Conservation (phyloP, 2,329 filamentous ascomycete species). For the Furcasterigmium furcatum region DNA sequence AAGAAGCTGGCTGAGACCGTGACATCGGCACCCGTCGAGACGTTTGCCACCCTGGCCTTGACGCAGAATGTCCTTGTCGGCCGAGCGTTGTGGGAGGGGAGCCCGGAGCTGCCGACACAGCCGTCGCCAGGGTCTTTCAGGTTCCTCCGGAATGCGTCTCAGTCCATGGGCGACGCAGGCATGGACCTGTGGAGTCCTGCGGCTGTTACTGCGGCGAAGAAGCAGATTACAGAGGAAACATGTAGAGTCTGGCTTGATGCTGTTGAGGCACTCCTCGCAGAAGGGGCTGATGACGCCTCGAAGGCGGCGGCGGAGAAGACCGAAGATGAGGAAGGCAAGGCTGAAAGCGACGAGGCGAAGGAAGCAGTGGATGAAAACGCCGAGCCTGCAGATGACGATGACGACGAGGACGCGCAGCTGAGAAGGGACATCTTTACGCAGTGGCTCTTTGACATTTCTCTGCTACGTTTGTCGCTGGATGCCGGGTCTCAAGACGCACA, state of each 20-base stretch:
- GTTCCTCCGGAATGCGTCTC: constrained; percentile 63
- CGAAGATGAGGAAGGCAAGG: background rate
- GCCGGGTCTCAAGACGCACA: constrained; percentile 16
- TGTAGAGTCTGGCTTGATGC: constrained; percentile 42
- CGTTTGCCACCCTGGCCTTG: constrained; percentile 39
- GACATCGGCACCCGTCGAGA: constrained; percentile 42
- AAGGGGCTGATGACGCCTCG: constrained; percentile 9
- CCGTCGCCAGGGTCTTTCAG: constrained; percentile 73
- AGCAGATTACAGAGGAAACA: constrained; percentile 47
- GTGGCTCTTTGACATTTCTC: constrained; percentile 57
- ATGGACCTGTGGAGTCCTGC: constrained; percentile 77
- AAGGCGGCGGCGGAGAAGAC: constrained; percentile 9
- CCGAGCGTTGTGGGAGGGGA: constrained; percentile 75
- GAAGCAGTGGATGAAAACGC: constrained; percentile 4
- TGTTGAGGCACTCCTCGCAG: constrained; percentile 25
- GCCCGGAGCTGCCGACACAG: constrained; percentile 69
- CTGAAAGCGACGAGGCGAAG: constrained; percentile 10
- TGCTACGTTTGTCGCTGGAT: constrained; percentile 45
- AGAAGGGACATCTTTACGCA: constrained; percentile 50
- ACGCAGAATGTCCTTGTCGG: constrained; percentile 51
- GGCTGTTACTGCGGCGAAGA: constrained; percentile 63
- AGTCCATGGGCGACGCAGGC: constrained; percentile 67
- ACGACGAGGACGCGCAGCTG: constrained; percentile 17
- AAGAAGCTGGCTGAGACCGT: constrained; percentile 54
- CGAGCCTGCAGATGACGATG: background rate